phyloP scores from a whole-genome alignment of 192 early-diverging fungal species.

The Coemansia sp. region DNA sequence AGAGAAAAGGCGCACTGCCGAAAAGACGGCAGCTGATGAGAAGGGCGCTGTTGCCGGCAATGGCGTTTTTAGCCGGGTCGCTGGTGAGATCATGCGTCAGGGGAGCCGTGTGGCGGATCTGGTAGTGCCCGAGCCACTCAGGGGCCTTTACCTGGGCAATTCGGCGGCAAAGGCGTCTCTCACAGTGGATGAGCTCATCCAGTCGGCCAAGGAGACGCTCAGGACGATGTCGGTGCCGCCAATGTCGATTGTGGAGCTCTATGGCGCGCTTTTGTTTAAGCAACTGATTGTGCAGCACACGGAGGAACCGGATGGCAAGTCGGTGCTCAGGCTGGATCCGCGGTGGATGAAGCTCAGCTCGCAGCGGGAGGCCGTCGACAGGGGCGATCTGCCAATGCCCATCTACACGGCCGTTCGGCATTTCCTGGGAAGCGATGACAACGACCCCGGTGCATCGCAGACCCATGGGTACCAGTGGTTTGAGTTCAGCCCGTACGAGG shows the following conservation, averaged over 20 bases:
- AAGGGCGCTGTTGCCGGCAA: background rate
- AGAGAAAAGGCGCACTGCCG: too few species aligned
- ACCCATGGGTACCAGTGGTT: conserved; percentile 66
- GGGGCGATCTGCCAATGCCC: conserved; percentile 65
- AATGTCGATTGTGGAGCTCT: conserved; percentile 48
- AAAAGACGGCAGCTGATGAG: too few species aligned
- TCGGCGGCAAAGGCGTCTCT: background rate
- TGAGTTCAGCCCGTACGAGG: conserved; percentile 75
- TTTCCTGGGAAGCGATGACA: conserved; percentile 48
- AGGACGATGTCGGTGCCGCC: conserved; percentile 25
- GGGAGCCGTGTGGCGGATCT: background rate
- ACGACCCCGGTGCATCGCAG: conserved; percentile 24
- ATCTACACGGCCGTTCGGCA: conserved; percentile 76
- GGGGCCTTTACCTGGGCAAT: background rate
- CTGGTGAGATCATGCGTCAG: background rate
- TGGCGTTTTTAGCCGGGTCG: background rate
- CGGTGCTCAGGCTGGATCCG: conserved; percentile 20
- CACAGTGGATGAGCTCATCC: conserved; percentile 22
- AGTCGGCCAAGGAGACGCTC: conserved; percentile 13
- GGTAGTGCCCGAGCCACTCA: conserved; percentile 12
- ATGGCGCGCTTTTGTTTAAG: conserved; percentile 49
- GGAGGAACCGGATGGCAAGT: conserved; percentile 3
- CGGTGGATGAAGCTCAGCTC: conserved; percentile 39
- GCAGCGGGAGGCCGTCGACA: conserved; percentile 46
- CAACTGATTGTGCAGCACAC: conserved; percentile 37